Evolutionary conservation across 2,329 filamentous ascomycete species (phyloP), one percentile per base, ranked within the genome.

Genomic region (Claviceps maximensis): DNA sequence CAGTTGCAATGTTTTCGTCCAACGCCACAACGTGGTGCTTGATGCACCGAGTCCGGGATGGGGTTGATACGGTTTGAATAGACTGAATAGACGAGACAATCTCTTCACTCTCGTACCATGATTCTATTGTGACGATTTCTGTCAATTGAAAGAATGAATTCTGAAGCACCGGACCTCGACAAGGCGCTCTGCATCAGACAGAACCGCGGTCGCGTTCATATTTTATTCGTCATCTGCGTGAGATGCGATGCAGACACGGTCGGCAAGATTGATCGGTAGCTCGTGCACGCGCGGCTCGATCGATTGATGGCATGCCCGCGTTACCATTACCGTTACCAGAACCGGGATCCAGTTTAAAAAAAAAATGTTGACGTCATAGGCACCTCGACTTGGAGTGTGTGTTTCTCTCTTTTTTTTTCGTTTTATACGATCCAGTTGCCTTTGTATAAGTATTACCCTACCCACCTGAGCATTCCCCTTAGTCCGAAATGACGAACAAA

Each of bases 291-390:
- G 38, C n/a, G 40, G 27, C 5, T 38, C 36, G 40, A 42, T 42
- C 40, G n/a, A 42, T 23, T 33, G 23, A 19, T 21, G 17, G 21
- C 6, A 15, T 23, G 51, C 36, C 15, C 4, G 33, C 17, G 21
- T 19, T 21, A 15, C 42, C 33, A 25, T 29, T 29, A 6, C 29
- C 6, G 29, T 29, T 6, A 9, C 9, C 29, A 29, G 29, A 29
- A 9, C 29, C 29, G 29, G 9, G 29, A 9, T 9, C 29, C 29
- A 29, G 29, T 29, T 29, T 29, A 12, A 36, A 36, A 38, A 31
- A 17, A 46, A 29, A 29, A 36, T 27, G 45, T 51, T 54, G 53
- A 54, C 53, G 53, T 54, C 53, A 54, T 44, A 36, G 27, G 48
- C 5, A 44, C 17, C 17, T 41, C n/a, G 4, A 4, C 41, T 25